Conservation (phyloP, 257 asterid genomes). For the Nicotiana attenuata region DNA sequence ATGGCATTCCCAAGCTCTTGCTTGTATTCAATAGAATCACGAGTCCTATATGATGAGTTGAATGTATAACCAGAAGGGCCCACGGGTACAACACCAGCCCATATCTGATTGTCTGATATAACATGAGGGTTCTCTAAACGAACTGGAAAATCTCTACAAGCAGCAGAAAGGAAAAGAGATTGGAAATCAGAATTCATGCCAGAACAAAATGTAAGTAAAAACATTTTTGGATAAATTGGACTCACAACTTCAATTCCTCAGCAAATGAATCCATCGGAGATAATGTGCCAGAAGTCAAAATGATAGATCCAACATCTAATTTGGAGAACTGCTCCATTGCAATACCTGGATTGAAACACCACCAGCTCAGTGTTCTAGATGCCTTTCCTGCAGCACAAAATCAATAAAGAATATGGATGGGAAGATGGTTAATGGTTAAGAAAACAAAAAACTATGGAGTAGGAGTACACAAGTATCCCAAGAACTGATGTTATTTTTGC, state of each 20-base stretch:
- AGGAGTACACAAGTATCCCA: neutral
- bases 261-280: conserved; percentile 99
- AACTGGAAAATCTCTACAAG: conserved; percentile 73
- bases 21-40: conserved; percentile 87
- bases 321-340: conserved; percentile 86
- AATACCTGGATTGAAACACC: conserved; percentile 99
- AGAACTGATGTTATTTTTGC: conserved; percentile 9
- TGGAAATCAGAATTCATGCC: neutral
- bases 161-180: conserved; percentile 17
- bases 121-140: conserved; percentile 99
- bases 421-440: neutral
- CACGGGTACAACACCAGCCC: conserved; percentile 88
- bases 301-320: conserved; percentile 81
- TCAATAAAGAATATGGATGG: neutral
- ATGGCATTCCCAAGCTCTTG: conserved; percentile 96
- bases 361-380: conserved; percentile 92
- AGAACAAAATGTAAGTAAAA: conserved; percentile 7
- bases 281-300: conserved; percentile 97
- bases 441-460: neutral
- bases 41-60: conserved; percentile 86
- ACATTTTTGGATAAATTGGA: conserved; percentile 12
- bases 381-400: conserved; percentile 44
- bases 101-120: conserved; percentile 79
- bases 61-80: conserved; percentile 94
- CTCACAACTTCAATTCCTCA: conserved; percentile 85